Conservation (phyloP, 768 basidiomycete species). For the Xerocomellus chrysenteron region DNA sequence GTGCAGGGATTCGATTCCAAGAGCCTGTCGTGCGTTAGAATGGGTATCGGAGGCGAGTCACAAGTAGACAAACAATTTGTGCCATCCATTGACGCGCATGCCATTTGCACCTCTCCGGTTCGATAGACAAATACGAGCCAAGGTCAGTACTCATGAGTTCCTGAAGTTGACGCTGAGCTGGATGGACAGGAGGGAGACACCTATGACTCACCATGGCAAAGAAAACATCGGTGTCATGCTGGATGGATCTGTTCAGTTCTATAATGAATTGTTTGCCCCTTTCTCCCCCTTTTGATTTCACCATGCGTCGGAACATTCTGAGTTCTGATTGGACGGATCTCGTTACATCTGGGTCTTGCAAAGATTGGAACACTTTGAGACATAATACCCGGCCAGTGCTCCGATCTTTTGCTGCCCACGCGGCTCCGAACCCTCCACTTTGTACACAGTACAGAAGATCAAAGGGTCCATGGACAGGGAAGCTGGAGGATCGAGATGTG, state of each 20-base stretch:
- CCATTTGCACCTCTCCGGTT: conserved; percentile 22
- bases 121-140: conserved; percentile 24
- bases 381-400: conserved; percentile 37
- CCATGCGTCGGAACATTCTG: conserved; percentile 35
- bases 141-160: conserved; percentile 43
- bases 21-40: conserved; percentile 29
- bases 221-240: conserved; percentile 28
- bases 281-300: conserved; percentile 13
- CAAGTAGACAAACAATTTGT: conserved; percentile 34
- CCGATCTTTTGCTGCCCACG: conserved; percentile 25
- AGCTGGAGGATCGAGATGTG: not conserved
- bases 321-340: conserved; percentile 34
- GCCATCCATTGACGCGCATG: conserved; percentile 40
- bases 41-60: not conserved
- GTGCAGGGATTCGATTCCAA: conserved; percentile 48
- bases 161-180: conserved; percentile 21
- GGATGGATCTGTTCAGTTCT: conserved; percentile 37
- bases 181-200: not conserved
- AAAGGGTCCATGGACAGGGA: conserved; percentile 30
- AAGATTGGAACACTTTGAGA: conserved; percentile 34
- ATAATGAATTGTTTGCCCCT: conserved; percentile 39
- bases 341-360: conserved; percentile 6
- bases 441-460: conserved; percentile 18
- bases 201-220: conserved; percentile 41
- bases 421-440: conserved; percentile 18